Evolutionary conservation across 257 asterid genomes (phyloP).

Genomic region (Solanum sitiens): DNA sequence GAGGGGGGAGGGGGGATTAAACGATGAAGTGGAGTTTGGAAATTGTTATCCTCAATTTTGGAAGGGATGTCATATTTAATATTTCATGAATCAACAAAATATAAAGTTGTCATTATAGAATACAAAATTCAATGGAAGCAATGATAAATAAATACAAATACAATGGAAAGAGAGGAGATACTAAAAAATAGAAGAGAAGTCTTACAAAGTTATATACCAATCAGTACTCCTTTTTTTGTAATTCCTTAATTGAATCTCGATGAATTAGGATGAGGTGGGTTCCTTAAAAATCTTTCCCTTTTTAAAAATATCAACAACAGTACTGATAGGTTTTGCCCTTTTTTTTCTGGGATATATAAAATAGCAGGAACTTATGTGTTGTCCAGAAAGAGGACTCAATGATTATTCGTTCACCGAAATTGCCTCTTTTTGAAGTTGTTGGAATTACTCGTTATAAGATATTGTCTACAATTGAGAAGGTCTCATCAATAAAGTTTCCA

Average conservation of each 20-base stretch:
- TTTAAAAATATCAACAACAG: neutral
- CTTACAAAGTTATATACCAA: neutral
- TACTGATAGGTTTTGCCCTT: neutral
- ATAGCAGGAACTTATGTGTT: neutral
- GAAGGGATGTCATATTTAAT: too few species aligned
- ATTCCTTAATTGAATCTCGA: neutral
- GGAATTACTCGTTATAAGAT: neutral
- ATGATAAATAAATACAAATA: neutral
- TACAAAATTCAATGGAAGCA: neutral
- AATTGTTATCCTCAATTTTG: too few species aligned
- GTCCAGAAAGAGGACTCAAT: neutral
- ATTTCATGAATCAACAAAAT: neutral
- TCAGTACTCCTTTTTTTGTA: neutral
- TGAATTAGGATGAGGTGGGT: neutral
- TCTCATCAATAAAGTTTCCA: neutral
- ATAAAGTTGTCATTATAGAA: neutral
- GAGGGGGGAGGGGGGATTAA: too few species aligned
- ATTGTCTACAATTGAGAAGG: neutral
- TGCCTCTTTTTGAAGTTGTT: neutral
- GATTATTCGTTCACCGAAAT: neutral
- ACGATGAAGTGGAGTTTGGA: too few species aligned
- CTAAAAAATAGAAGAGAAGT: neutral
- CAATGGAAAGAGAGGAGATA: neutral
- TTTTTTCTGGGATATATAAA: neutral
- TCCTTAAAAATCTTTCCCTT: neutral